Evolutionary conservation across 2,329 filamentous ascomycete genomes (phyloP).

Genomic region (Colletotrichum sp.): DNA sequence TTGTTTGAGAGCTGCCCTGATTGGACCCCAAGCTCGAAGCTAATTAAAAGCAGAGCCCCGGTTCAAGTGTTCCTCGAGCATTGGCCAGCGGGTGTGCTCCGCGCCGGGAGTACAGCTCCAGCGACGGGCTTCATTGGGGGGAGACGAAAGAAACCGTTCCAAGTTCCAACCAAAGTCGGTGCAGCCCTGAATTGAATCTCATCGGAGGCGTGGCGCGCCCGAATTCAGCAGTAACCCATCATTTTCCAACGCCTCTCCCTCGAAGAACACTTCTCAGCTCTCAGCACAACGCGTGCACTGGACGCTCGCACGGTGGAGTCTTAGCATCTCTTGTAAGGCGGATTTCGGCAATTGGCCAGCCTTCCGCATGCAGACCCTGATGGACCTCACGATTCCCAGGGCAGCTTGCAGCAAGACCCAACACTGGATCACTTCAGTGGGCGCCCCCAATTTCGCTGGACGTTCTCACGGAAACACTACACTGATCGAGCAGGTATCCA

Average conservation of each 20-base stretch:
- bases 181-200: neutral
- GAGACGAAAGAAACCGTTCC: neutral
- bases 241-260: neutral
- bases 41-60: neutral
- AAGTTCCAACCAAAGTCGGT: neutral
- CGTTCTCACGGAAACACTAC: neutral
- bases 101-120: neutral
- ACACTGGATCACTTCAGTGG: neutral
- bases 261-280: neutral
- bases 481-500: neutral
- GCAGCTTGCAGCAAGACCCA: neutral
- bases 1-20: neutral
- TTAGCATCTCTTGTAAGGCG: neutral
- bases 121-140: neutral
- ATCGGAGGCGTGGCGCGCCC: neutral
- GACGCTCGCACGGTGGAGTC: neutral
- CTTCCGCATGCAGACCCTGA: slow-evolving; percentile 13
- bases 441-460: neutral
- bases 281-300: neutral
- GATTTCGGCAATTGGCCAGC: slow-evolving; percentile 19
- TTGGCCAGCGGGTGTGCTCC: neutral
- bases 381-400: neutral
- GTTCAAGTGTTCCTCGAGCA: neutral
- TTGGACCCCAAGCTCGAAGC: neutral
- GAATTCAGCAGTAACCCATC: neutral